Conservation (phyloP, 306 rosid genomes). For the Lathyrus sativus region DNA sequence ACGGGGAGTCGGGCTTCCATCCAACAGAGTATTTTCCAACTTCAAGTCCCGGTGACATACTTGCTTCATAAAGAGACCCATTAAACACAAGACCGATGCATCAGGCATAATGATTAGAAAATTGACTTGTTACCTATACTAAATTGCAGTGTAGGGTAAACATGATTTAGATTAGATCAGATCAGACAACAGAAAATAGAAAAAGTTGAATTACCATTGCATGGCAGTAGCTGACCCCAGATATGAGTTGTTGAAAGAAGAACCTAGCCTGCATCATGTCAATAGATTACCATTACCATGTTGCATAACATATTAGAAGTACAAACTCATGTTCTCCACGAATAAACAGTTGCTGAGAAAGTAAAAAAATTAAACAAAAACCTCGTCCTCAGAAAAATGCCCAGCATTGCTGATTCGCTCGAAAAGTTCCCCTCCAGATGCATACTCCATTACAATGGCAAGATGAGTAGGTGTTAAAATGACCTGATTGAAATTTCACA, state of each 20-base stretch:
- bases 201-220: conserved; percentile 70
- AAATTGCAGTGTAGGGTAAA: conserved; percentile 17
- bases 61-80: conserved; percentile 68
- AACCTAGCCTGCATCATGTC: conserved; percentile 80
- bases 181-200: not conserved
- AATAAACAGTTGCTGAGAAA: not conserved
- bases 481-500: conserved; percentile 47
- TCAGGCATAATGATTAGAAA: conserved; percentile 24
- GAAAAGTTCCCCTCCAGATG: conserved; percentile 93
- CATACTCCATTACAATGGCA: conserved; percentile 96
- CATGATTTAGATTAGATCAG: not conserved
- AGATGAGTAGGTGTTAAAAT: conserved; percentile 91
- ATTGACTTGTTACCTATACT: conserved; percentile 12
- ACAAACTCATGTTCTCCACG: not conserved
- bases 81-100: conserved; percentile 7
- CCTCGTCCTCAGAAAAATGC: conserved; percentile 89
- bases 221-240: conserved; percentile 97
- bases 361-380: conserved; percentile 34
- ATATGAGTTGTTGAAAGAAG: conserved; percentile 98
- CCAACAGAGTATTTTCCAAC: conserved; percentile 92
- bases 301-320: conserved; percentile 15
- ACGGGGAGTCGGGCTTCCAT: conserved; percentile 95
- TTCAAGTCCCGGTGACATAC: conserved; percentile 98
- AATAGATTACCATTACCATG: conserved; percentile 34
- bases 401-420: conserved; percentile 75